Evolutionary conservation across 2,329 filamentous ascomycete species (phyloP).

Genomic region (Cordyceps fumosorosea): DNA sequence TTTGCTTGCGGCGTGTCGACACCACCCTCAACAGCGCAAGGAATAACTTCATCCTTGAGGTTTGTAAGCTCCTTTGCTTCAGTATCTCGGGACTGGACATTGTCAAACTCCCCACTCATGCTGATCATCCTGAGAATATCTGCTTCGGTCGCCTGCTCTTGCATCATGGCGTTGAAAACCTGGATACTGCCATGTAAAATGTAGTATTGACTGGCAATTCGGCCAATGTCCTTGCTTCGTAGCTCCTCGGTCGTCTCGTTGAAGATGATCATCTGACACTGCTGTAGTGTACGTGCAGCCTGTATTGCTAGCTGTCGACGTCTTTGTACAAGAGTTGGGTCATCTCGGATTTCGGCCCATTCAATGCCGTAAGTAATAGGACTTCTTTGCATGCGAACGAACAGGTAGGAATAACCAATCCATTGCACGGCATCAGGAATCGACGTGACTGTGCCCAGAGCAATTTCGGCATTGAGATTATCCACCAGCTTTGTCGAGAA

Average conservation of each 20-base stretch:
- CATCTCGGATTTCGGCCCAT: slow-evolving; percentile 82
- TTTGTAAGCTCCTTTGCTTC: slow-evolving; percentile 81
- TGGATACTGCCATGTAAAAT: slow-evolving; percentile 90
- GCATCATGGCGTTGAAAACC: slow-evolving; percentile 96
- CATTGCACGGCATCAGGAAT: slow-evolving; percentile 90
- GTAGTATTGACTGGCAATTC: slow-evolving; percentile 96
- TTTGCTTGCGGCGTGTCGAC: slow-evolving; percentile 74
- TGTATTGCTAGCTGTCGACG: slow-evolving; percentile 81
- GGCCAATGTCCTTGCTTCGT: slow-evolving; percentile 86
- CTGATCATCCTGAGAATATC: slow-evolving; percentile 95
- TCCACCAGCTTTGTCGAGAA: slow-evolving; percentile 93
- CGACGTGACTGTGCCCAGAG: slow-evolving; percentile 89
- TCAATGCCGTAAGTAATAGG: slow-evolving; percentile 92
- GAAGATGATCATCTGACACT: slow-evolving; percentile 98
- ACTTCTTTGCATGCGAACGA: slow-evolving; percentile 91
- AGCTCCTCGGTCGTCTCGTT: slow-evolving; percentile 92
- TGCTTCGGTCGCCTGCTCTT: slow-evolving; percentile 74
- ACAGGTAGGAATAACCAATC: slow-evolving; percentile 96
- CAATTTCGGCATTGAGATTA: slow-evolving; percentile 92
- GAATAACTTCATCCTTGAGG: slow-evolving; percentile 63
- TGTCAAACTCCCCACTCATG: slow-evolving; percentile 96
- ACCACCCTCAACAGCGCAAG: slow-evolving; percentile 72
- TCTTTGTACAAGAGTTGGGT: slow-evolving; percentile 79
- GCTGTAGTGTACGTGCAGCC: slow-evolving; percentile 77
- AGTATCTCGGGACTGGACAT: slow-evolving; percentile 85